Conservation (phyloP, 345 rosid species). For the Gossypium bickii region DNA sequence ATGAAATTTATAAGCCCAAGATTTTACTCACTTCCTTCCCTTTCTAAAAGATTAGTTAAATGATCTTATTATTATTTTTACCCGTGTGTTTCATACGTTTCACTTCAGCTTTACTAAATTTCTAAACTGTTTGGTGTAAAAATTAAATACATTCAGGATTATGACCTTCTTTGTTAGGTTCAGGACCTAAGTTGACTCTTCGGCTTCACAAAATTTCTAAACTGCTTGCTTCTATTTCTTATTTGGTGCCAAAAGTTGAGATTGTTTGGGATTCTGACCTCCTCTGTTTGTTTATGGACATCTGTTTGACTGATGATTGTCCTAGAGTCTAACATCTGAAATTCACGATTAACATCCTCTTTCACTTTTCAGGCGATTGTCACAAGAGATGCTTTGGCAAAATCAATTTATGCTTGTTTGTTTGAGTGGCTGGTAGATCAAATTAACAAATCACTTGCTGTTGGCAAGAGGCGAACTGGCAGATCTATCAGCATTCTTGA, state of each 20-base stretch:
- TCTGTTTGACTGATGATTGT: not conserved
- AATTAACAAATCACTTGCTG: conserved; percentile 90
- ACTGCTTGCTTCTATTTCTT: not conserved
- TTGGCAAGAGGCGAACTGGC: conserved; percentile 88
- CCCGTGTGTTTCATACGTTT: not conserved
- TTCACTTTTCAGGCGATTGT: conserved; percentile 61
- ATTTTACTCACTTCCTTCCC: not conserved
- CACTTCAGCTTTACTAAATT: not conserved
- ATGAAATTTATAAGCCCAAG: not conserved
- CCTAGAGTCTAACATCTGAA: not conserved
- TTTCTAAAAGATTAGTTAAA: not conserved
- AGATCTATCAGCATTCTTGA: conserved; percentile 99
- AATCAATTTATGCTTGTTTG: conserved; percentile 83
- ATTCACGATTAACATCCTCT: not conserved
- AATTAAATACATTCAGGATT: not conserved
- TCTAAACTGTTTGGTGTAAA: not conserved
- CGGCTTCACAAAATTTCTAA: not conserved
- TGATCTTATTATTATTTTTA: not conserved
- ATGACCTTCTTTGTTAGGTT: not conserved
- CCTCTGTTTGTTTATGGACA: not conserved
- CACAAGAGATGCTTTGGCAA: conserved; percentile 91
- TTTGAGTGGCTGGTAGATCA: conserved; percentile 96
- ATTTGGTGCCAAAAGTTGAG: not conserved
- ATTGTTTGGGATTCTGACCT: not conserved
- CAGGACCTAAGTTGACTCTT: not conserved